phyloP scores from a whole-genome alignment of 164 flowering plant genomes.

The Vitis rotundifolia region DNA sequence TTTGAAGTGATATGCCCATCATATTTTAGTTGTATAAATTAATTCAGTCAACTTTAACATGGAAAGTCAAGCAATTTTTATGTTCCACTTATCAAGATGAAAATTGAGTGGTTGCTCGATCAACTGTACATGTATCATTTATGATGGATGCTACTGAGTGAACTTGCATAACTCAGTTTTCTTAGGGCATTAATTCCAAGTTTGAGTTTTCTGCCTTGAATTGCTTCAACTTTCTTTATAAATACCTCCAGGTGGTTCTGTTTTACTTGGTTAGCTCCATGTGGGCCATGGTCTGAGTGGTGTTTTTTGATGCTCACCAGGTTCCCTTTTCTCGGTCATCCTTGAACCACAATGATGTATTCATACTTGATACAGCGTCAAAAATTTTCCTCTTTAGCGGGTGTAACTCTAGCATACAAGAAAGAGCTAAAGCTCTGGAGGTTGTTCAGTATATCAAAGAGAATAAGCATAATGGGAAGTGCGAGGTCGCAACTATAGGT shows the following conservation, averaged over 20 bases:
- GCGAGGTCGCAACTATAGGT: conserved; percentile 69
- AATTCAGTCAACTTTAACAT: not conserved
- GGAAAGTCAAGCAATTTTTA: not conserved
- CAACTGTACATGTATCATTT: not conserved
- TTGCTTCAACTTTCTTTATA: not conserved
- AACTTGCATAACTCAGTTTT: too few species aligned
- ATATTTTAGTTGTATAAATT: not conserved
- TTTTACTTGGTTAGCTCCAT: not conserved
- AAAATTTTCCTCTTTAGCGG: conserved; percentile 71
- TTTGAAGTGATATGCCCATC: not conserved
- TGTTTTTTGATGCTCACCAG: conserved; percentile 25
- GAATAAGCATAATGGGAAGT: conserved; percentile 50
- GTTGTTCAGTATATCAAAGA: conserved; percentile 72
- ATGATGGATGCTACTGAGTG: not conserved
- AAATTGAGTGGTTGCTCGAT: not conserved
- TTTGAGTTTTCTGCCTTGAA: not conserved
- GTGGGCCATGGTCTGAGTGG: not conserved
- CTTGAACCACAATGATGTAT: conserved; percentile 68
- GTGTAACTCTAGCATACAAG: conserved; percentile 66
- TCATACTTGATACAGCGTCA: conserved; percentile 67
- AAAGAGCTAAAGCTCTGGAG: conserved; percentile 77
- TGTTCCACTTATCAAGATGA: not conserved
- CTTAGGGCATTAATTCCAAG: not conserved
- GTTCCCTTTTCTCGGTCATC: conserved; percentile 72
- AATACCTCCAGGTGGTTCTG: not conserved